A percentile compares a stretch with the other conserved stretches of the same genome.
These are phyloP conservation scores for Trichoderma asperellum DNA, from an alignment of 2,329 filamentous ascomycete species.

Conservation along the genomic window DNA sequence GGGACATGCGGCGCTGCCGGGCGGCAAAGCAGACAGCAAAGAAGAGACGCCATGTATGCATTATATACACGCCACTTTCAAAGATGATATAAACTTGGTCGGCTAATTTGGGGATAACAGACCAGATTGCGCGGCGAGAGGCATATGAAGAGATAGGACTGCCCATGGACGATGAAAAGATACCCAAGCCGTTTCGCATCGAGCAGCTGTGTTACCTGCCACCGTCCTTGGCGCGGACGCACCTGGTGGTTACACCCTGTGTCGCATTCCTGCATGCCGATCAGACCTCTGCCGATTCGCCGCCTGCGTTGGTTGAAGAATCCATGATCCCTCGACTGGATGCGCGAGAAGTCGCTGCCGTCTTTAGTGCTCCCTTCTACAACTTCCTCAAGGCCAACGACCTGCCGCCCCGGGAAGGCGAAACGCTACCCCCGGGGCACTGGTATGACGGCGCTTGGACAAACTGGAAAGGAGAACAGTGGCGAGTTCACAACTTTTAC, in stretches of 20 bases:
- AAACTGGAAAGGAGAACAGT: conserved; percentile 75
- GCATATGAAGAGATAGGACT: conserved; percentile 93
- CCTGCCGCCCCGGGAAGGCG: conserved; percentile 49
- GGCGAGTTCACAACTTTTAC: conserved; percentile 90
- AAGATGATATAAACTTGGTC: background rate
- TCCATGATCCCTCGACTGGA: conserved; percentile 79
- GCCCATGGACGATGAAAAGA: conserved; percentile 67
- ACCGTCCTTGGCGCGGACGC: conserved; percentile 71
- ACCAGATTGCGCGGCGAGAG: conserved; percentile 85
- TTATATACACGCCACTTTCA: background rate
- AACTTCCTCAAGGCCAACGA: conserved; percentile 73
- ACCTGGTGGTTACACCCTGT: conserved; percentile 74
- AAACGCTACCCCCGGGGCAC: conserved; percentile 54
- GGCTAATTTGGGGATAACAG: conserved; percentile 45
- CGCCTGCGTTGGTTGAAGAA: conserved; percentile 61
- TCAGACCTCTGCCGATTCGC: conserved; percentile 43
- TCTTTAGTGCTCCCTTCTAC: conserved; percentile 87
- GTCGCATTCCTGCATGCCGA: conserved; percentile 76
- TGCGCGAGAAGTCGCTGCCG: conserved; percentile 87
- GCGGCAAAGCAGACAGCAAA: conserved; percentile 68
- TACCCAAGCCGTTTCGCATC: conserved; percentile 78
- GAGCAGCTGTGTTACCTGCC: conserved; percentile 88
- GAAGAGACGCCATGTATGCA: conserved; percentile 63
- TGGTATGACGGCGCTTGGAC: conserved; percentile 91
- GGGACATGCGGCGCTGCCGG: conserved; percentile 86